A percentile compares a stretch with the other conserved stretches of the same genome.
phyloP scores from a whole-genome alignment of 768 basidiomycete genomes.

The Symmetrospora coprosmae region DNA sequence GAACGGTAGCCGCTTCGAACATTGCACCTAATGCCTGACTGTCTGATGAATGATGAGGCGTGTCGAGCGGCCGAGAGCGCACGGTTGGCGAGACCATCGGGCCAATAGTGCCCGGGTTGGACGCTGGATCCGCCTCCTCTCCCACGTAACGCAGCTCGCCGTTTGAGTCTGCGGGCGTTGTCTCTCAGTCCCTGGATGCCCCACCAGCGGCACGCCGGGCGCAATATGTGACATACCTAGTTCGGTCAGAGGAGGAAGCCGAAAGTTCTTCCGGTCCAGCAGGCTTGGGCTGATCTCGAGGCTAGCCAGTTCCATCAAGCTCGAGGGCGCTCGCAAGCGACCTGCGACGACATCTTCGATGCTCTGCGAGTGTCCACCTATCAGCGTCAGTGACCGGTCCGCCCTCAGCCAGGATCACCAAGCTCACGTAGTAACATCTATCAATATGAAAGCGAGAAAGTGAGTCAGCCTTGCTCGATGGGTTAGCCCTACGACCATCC shows the following conservation, averaged over 20 bases:
- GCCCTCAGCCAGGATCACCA: conserved; percentile 77
- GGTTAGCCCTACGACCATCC: too few species aligned
- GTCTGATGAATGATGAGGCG: too few species aligned
- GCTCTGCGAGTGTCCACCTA: conserved; percentile 36
- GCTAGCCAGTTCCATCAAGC: conserved; percentile 68
- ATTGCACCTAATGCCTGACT: too few species aligned
- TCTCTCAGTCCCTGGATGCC: background rate
- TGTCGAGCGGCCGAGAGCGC: too few species aligned
- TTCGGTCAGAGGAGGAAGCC: conserved; percentile 77
- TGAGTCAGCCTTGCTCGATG: background rate
- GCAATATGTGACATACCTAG: conserved; percentile 43
- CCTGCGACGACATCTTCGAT: conserved; percentile 80
- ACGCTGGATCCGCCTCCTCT: conserved; percentile 16
- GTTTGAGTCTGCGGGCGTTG: background rate
- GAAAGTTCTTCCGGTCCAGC: conserved; percentile 77
- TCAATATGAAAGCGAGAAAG: background rate
- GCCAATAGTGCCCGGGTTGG: too few species aligned
- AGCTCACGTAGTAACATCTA: conserved; percentile 52
- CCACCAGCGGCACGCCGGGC: background rate
- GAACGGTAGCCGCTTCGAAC: too few species aligned
- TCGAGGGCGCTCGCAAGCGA: conserved; percentile 71
- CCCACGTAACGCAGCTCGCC: conserved; percentile 13
- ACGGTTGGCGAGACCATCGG: too few species aligned
- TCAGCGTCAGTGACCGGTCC: conserved; percentile 70
- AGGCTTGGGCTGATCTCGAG: conserved; percentile 71